phyloP scores from a whole-genome alignment of 371 early-diverging fungal species.

The Mortierella sp. region DNA sequence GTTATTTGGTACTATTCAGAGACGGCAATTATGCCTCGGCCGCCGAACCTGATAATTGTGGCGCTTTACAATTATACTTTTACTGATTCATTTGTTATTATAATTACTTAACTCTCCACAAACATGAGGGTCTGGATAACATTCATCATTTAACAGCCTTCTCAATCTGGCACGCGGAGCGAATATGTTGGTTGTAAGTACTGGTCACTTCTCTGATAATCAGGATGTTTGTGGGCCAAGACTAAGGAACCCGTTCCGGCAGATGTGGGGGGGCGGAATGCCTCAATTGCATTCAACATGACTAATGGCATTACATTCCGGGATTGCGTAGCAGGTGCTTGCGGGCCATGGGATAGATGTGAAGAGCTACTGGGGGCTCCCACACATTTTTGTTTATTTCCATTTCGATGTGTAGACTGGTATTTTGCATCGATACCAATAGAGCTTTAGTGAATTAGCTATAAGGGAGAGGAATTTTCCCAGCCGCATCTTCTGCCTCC shows the following conservation, averaged over 20 bases:
- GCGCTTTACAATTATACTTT: no score
- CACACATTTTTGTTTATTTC: not conserved
- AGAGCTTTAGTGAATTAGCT: not conserved
- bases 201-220: not conserved
- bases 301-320: not conserved
- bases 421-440: not conserved
- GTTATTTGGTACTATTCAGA: no score
- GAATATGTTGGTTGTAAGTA: no score
- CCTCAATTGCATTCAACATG: not conserved
- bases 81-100: no score
- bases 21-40: no score
- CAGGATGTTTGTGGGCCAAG: not conserved
- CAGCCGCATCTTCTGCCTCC: not conserved
- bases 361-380: not conserved
- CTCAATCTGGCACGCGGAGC: no score
- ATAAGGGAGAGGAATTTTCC: slow-evolving; percentile 1
- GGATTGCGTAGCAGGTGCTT: not conserved
- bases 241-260: not conserved
- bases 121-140: no score
- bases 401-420: no score
- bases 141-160: no score
- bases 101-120: no score
- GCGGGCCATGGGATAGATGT: not conserved
- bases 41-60: no score
- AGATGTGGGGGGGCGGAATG: not conserved